Conservation (phyloP, 179 eudicot species). For the Dionaea muscipula region DNA sequence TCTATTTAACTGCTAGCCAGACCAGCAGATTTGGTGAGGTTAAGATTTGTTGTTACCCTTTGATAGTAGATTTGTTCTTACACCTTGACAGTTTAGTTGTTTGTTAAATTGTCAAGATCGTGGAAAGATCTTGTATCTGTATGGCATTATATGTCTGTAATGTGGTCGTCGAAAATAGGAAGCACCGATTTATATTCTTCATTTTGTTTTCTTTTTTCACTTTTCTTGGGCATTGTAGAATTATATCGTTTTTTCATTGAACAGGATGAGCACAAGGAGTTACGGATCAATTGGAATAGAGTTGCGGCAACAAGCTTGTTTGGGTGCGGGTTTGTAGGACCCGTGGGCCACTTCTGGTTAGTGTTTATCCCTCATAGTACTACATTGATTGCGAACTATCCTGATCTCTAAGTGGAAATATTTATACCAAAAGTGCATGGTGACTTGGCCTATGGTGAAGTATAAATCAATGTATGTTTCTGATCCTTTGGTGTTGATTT, state of each 20-base stretch:
- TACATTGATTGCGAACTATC: not conserved
- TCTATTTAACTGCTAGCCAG: too few relatives aligned
- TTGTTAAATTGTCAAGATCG: too few relatives aligned
- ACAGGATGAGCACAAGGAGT: conserved; percentile 52
- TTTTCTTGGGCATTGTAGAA: not conserved
- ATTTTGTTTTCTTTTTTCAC: not conserved
- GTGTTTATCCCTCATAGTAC: conserved; percentile 17
- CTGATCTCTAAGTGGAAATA: not conserved
- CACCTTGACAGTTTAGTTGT: too few relatives aligned
- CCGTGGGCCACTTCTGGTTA: conserved; percentile 93
- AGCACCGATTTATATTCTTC: not conserved
- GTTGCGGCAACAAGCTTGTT: conserved; percentile 88
- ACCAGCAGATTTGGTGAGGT: too few relatives aligned
- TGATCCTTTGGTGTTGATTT: too few relatives aligned
- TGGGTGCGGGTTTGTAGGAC: conserved; percentile 93
- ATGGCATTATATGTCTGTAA: not conserved
- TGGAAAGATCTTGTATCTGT: not conserved
- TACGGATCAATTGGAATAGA: conserved; percentile 74
- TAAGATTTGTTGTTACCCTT: too few relatives aligned
- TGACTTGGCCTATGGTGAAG: not conserved
- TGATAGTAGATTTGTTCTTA: too few relatives aligned
- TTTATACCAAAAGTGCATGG: not conserved
- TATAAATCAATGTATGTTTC: not conserved
- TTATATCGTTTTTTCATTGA: conserved; percentile 4
- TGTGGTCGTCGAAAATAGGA: not conserved